A percentile compares a stretch with the other conserved stretches of the same genome.
These are phyloP conservation scores for Xylaria sp. DNA, from an alignment of 2,329 filamentous ascomycete genomes.

Conservation along the genomic window DNA sequence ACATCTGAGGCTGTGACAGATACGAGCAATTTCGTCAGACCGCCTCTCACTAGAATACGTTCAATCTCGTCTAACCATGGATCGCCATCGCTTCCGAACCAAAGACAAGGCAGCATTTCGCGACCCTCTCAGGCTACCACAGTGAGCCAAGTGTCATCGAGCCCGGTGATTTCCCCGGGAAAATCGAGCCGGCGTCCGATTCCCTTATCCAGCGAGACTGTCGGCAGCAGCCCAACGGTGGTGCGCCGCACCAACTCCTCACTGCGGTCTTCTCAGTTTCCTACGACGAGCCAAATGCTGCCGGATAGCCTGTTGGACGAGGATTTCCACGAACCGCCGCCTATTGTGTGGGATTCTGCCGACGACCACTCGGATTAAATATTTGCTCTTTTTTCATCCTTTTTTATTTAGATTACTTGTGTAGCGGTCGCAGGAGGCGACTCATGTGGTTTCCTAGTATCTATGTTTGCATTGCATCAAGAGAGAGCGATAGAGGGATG, in stretches of 20 bases:
- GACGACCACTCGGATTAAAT: constrained; percentile 44
- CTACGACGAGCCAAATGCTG: constrained; percentile 59
- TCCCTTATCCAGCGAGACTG: constrained; percentile 27
- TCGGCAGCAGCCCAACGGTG: constrained; percentile 30
- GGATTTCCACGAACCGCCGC: constrained; percentile 45
- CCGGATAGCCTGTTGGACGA: constrained; percentile 53
- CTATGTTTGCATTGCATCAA: too few relatives aligned
- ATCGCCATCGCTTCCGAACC: constrained; percentile 25
- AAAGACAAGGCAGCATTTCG: constrained; percentile 30
- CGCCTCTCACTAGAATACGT: constrained; percentile 26
- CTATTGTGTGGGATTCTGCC: constrained; percentile 51
- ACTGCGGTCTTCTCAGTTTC: constrained; percentile 52
- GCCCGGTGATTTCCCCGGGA: constrained; percentile 40
- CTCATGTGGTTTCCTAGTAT: not conserved
- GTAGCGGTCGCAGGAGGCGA: too few relatives aligned
- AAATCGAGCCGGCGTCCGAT: constrained; percentile 35
- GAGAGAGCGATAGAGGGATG: too few relatives aligned
- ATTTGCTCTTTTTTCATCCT: not conserved
- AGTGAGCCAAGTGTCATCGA: constrained; percentile 45
- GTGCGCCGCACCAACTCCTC: constrained; percentile 32
- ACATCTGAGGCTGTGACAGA: constrained; percentile 10
- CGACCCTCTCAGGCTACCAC: constrained; percentile 53
- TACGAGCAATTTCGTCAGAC: constrained; percentile 27
- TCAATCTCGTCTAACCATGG: constrained; percentile 28
- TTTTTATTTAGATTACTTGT: not conserved